Conservation (phyloP, 2,329 filamentous ascomycete genomes). For the Raffaelea deltoideospora region DNA sequence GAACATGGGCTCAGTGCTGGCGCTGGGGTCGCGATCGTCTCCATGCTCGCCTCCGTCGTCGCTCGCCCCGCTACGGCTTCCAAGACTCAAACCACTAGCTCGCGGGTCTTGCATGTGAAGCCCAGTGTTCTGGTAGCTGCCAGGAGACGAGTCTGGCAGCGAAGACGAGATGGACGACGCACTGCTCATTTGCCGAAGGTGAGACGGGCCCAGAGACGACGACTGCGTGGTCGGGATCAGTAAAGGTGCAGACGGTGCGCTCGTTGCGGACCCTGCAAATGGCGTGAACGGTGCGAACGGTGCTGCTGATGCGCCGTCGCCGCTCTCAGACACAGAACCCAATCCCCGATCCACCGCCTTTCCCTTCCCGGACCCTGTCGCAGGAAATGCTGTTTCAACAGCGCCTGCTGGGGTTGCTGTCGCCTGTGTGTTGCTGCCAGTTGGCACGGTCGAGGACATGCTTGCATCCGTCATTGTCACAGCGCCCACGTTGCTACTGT, state of each 20-base stretch:
- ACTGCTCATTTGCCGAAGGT: constrained; percentile 72
- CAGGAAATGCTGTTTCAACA: constrained; percentile 15
- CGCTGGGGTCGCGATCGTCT: constrained; percentile 28
- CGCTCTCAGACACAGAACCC: constrained; percentile 12
- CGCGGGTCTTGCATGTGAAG: constrained; percentile 28
- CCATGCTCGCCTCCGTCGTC: constrained; percentile 30
- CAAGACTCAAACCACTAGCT: constrained; percentile 38
- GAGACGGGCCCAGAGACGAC: constrained; percentile 47
- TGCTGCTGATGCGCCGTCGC: constrained; percentile 28
- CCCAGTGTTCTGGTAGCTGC: constrained; percentile 28
- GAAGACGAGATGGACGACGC: constrained; percentile 76
- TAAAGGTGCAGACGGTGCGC: constrained; percentile 24
- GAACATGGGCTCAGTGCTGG: constrained; percentile 62
- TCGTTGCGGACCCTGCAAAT: too few relatives aligned
- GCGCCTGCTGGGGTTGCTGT: not conserved
- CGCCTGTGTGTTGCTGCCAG: too few relatives aligned
- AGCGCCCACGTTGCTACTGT: too few relatives aligned
- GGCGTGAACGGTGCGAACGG: constrained; percentile 17
- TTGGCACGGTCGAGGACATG: too few relatives aligned
- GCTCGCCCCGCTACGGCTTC: constrained; percentile 25
- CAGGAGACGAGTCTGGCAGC: constrained; percentile 47
- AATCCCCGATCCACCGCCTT: constrained; percentile 49
- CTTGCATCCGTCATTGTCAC: too few relatives aligned
- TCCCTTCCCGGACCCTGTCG: constrained; percentile 35
- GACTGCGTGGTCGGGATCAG: constrained; percentile 33